Evolutionary conservation across 1,284 basidiomycete genomes (phyloP).

Genomic region (Abortiporus biennis): DNA sequence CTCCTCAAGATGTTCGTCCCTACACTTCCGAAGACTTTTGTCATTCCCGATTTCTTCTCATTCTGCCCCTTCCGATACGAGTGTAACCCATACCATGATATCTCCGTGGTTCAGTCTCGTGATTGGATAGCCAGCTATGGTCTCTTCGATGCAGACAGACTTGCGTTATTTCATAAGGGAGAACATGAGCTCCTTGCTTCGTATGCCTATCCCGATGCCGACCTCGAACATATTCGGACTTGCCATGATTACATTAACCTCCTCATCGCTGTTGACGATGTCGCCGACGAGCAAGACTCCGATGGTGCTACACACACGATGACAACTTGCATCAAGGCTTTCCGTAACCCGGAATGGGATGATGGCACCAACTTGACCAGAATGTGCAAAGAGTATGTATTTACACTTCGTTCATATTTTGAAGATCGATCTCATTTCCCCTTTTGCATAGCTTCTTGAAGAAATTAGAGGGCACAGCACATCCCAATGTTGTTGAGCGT

Average conservation of each 20-base stretch:
- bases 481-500: conserved; percentile 37
- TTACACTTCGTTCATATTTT: background rate
- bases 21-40: conserved; percentile 26
- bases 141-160: conserved; percentile 54
- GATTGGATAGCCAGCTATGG: conserved; percentile 59
- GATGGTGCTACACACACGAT: conserved; percentile 49
- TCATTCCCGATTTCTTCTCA: conserved; percentile 51
- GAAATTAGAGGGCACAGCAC: conserved; percentile 38
- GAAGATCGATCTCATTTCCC: conserved; percentile 3
- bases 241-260: conserved; percentile 62
- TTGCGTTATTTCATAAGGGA: conserved; percentile 52
- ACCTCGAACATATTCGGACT: conserved; percentile 50
- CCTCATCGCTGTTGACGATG: conserved; percentile 64
- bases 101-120: conserved; percentile 48
- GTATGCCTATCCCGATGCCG: conserved; percentile 55
- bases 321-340: conserved; percentile 43
- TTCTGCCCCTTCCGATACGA: conserved; percentile 39
- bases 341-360: conserved; percentile 44
- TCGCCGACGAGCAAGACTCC: conserved; percentile 61
- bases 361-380: conserved; percentile 47
- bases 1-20: no score
- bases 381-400: conserved; percentile 55
- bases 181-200: conserved; percentile 59
- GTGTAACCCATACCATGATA: conserved; percentile 48
- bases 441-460: conserved; percentile 39